Evolutionary conservation across 2,329 filamentous ascomycete genomes (phyloP).

Genomic region (Microdochium nivale): DNA sequence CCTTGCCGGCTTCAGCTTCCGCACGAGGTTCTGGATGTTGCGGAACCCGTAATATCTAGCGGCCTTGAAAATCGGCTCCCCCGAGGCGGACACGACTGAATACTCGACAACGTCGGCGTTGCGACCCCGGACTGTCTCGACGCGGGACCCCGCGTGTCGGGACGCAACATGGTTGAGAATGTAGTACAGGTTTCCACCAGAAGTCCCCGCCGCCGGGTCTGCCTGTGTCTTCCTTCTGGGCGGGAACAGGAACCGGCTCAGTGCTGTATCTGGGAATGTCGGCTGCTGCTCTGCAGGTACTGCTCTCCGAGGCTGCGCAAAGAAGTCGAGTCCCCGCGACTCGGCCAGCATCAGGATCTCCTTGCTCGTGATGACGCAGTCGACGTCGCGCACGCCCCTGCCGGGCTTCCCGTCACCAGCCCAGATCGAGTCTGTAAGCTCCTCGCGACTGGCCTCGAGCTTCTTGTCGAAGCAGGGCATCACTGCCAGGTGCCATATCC

Average conservation of each 20-base stretch:
- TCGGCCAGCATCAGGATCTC: constrained; percentile 87
- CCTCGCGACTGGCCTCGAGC: constrained; percentile 85
- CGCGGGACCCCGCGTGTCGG: constrained; percentile 60
- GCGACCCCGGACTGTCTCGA: constrained; percentile 66
- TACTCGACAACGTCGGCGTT: constrained; percentile 92
- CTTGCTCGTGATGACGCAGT: constrained; percentile 95
- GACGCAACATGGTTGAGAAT: constrained; percentile 69
- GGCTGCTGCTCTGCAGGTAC: constrained; percentile 34
- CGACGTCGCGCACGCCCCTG: constrained; percentile 71
- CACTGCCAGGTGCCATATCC: constrained; percentile 88
- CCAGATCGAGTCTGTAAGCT: constrained; percentile 80
- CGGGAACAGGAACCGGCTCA: constrained; percentile 71
- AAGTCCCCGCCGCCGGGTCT: constrained; percentile 60
- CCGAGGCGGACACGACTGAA: constrained; percentile 48
- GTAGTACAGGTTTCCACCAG: constrained; percentile 82
- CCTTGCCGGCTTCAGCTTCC: constrained; percentile 76
- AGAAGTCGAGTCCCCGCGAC: constrained; percentile 70
- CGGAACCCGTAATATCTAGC: constrained; percentile 95
- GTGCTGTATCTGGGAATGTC: constrained; percentile 62
- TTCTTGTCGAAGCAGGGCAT: constrained; percentile 99
- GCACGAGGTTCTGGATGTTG: constrained; percentile 95
- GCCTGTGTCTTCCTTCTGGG: constrained; percentile 28
- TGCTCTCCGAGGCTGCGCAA: constrained; percentile 54
- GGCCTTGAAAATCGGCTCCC: constrained; percentile 61
- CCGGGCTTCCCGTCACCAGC: constrained; percentile 36